A percentile compares a stretch with the other conserved stretches of the same genome.
Conservation (phyloP, 208 protist genomes). For the Strigomonas galati region DNA sequence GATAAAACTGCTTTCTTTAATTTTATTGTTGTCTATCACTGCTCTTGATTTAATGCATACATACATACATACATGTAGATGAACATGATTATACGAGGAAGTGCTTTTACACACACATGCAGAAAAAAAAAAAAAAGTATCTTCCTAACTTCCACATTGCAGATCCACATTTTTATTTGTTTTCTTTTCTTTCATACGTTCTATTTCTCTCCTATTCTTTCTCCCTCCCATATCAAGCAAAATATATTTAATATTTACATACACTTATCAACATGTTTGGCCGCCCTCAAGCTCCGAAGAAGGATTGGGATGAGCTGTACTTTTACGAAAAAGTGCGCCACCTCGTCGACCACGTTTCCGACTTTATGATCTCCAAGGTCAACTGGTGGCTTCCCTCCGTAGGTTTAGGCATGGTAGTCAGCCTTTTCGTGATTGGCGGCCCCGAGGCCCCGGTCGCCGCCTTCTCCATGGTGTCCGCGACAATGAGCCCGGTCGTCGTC, state of each 20-base stretch:
- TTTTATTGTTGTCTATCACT: neutral
- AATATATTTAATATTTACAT: conserved; percentile 14
- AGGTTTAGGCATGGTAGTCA: conserved; percentile 61
- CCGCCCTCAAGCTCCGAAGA: conserved; percentile 53
- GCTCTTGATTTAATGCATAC: neutral
- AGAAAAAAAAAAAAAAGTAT: conserved; percentile 1
- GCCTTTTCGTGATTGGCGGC: conserved; percentile 70
- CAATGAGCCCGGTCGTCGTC: conserved; percentile 45
- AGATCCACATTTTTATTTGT: conserved; percentile 8
- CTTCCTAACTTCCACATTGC: neutral
- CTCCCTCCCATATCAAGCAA: neutral
- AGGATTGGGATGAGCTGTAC: conserved; percentile 83
- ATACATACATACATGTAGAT: neutral
- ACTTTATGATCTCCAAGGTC: conserved; percentile 73
- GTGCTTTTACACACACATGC: neutral
- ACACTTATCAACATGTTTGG: conserved; percentile 58
- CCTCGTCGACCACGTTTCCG: conserved; percentile 70
- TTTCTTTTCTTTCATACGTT: conserved; percentile 11
- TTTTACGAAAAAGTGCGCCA: conserved; percentile 84
- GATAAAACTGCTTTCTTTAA: neutral
- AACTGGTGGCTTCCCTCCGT: conserved; percentile 87
- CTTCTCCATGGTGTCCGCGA: conserved; percentile 43
- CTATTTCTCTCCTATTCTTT: conserved; percentile 6
- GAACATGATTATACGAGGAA: neutral
- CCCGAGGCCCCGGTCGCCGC: conserved; percentile 48